A percentile compares a stretch with the other conserved stretches of the same genome.
phyloP scores from a whole-genome alignment of 2,329 filamentous ascomycete genomes.

The Balansia obtecta region DNA sequence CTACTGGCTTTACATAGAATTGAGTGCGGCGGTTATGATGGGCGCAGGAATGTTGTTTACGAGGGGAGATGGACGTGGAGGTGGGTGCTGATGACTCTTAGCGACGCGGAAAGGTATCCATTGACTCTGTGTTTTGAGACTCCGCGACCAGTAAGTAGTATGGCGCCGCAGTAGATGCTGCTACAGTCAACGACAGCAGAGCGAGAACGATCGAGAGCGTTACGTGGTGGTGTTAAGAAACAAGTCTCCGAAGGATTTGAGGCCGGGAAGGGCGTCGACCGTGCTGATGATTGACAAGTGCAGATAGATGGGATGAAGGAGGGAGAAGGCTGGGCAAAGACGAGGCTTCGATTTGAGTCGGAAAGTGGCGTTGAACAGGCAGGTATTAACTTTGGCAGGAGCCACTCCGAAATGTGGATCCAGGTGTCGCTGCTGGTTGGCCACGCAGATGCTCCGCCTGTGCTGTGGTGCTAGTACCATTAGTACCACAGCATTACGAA shows the following conservation, averaged over 20 bases:
- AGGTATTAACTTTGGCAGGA: background rate
- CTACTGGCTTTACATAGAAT: background rate
- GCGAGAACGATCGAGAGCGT: background rate
- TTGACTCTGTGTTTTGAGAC: conserved; percentile 2
- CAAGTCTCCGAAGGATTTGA: background rate
- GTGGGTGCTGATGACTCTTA: background rate
- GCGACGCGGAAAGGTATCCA: conserved; percentile 1
- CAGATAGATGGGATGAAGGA: conserved; percentile 2
- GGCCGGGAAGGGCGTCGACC: background rate
- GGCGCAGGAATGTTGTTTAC: background rate
- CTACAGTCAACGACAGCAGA: background rate
- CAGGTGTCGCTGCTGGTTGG: background rate
- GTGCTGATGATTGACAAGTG: conserved; percentile 1
- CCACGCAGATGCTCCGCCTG: background rate
- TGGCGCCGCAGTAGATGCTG: background rate
- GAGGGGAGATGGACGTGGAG: background rate
- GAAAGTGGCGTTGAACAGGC: conserved; percentile 4
- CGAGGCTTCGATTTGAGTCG: background rate
- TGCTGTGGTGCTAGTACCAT: background rate
- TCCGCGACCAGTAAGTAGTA: background rate
- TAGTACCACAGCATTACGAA: background rate
- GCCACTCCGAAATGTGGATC: background rate
- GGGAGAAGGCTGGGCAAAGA: conserved; percentile 2
- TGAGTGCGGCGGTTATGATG: background rate
- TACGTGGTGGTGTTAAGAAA: background rate